A percentile compares a stretch with the other conserved stretches of the same genome.
Evolutionary conservation across 2,329 filamentous ascomycete species (phyloP).

Genomic region (Coniochaeta sp.): DNA sequence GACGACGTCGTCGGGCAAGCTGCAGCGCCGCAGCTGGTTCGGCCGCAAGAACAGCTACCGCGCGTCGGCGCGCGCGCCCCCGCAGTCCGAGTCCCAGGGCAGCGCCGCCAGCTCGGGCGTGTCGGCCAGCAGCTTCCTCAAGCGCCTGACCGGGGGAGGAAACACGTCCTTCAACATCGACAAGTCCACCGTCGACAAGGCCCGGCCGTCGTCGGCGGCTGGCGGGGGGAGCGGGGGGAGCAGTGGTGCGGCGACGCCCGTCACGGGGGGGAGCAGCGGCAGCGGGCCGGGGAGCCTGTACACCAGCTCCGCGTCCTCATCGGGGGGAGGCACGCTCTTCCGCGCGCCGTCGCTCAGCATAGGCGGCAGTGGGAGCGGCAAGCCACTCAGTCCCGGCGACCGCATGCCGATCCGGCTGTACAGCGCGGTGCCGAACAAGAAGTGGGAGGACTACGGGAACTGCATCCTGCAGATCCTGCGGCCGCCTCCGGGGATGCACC

Average conservation of each 20-base stretch:
- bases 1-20: conserved; percentile 34
- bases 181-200: conserved; percentile 63
- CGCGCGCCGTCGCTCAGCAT: conserved; percentile 52
- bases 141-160: conserved; percentile 64
- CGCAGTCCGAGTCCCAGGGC: conserved; percentile 59
- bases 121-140: conserved; percentile 70
- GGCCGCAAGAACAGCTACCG: conserved; percentile 59
- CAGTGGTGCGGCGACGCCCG: too few relatives aligned
- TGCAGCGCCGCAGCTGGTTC: conserved; percentile 48
- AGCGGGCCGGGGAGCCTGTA: conserved; percentile 45
- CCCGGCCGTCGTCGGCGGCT: conserved; percentile 42
- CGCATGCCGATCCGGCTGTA: conserved; percentile 86
- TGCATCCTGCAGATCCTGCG: conserved; percentile 76
- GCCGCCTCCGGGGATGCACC: conserved; percentile 55
- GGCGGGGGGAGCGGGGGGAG: conserved; percentile 13
- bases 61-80: conserved; percentile 52
- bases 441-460: conserved; percentile 89
- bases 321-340: conserved; percentile 33
- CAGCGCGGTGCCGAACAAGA: conserved; percentile 63
- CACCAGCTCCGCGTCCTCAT: conserved; percentile 46
- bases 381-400: conserved; percentile 53
- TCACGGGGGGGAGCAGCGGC: too few relatives aligned
- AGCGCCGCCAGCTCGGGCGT: conserved; percentile 56
- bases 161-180: conserved; percentile 74
- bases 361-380: conserved; percentile 38